Evolutionary conservation across 768 basidiomycete species (phyloP).

Genomic region (Lactarius vividus): DNA sequence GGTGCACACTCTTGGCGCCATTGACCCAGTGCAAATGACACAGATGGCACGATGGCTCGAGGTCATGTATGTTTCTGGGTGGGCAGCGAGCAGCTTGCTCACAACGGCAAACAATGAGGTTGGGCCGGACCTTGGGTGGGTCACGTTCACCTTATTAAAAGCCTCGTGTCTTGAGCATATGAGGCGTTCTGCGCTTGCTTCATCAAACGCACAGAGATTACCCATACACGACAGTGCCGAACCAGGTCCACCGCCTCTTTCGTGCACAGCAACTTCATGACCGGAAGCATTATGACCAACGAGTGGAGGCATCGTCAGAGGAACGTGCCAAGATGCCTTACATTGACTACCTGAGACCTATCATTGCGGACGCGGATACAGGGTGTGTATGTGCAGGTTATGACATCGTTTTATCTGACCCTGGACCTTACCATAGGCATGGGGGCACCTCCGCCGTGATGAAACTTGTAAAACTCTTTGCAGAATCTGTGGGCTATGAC

Average conservation of each 20-base stretch:
- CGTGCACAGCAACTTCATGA: slow-evolving; percentile 92
- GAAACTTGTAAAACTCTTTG: slow-evolving; percentile 92
- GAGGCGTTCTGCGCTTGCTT: neutral
- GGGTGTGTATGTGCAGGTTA: slow-evolving; percentile 53
- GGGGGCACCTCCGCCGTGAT: slow-evolving; percentile 92
- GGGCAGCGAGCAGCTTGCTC: slow-evolving; percentile 83
- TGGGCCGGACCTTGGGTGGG: slow-evolving; percentile 84
- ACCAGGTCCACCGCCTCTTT: slow-evolving; percentile 89
- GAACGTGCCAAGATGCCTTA: slow-evolving; percentile 69
- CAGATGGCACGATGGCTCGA: slow-evolving; percentile 89
- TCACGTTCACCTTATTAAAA: slow-evolving; percentile 4
- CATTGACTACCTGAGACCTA: slow-evolving; percentile 86
- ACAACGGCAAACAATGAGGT: slow-evolving; percentile 92
- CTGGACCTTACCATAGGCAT: slow-evolving; percentile 49
- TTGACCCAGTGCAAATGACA: slow-evolving; percentile 93
- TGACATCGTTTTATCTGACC: slow-evolving; percentile 14
- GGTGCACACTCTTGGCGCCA: slow-evolving; percentile 88
- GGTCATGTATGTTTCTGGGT: slow-evolving; percentile 89
- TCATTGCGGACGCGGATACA: slow-evolving; percentile 93
- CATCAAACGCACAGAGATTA: slow-evolving; percentile 66
- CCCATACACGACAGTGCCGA: slow-evolving; percentile 94
- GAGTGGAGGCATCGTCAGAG: slow-evolving; percentile 61
- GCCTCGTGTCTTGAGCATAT: neutral
- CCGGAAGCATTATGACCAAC: slow-evolving; percentile 88
- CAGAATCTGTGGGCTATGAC: slow-evolving; percentile 65